A percentile compares a stretch with the other conserved stretches of the same genome.
These are phyloP conservation scores for Botrytis hyacinthi DNA, from an alignment of 2,329 filamentous ascomycete species.

Conservation along the genomic window DNA sequence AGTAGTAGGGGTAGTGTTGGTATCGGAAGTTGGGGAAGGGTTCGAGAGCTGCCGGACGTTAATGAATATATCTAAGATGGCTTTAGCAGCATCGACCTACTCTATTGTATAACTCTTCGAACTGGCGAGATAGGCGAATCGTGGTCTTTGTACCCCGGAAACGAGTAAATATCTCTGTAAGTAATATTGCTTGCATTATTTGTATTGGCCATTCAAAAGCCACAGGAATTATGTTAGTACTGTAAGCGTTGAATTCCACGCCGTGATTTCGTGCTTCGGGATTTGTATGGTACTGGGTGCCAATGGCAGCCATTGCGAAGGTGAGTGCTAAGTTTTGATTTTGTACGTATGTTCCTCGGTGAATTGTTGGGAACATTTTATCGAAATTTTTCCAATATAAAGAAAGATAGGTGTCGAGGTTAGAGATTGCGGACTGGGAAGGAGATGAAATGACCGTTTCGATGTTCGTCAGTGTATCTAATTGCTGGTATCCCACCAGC, in stretches of 20 bases:
- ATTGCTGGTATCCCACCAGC: conserved; percentile 27
- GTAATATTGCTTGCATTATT: conserved; percentile 38
- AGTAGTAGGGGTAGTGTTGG: neutral
- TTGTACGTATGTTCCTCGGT: conserved; percentile 33
- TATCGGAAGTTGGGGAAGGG: neutral
- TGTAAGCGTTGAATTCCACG: conserved; percentile 33
- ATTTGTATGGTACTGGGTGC: conserved; percentile 36
- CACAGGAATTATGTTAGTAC: conserved; percentile 32
- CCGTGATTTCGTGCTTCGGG: conserved; percentile 33
- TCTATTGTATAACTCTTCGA: conserved; percentile 34
- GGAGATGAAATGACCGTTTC: conserved; percentile 21
- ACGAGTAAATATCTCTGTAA: conserved; percentile 36
- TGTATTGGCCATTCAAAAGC: conserved; percentile 33
- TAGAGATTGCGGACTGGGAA: conserved; percentile 23
- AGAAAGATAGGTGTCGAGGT: conserved; percentile 33
- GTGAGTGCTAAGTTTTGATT: conserved; percentile 30
- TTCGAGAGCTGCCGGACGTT: conserved; percentile 8
- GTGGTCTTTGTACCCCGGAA: conserved; percentile 35
- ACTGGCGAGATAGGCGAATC: conserved; percentile 32
- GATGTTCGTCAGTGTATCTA: conserved; percentile 26
- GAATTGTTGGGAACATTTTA: conserved; percentile 33
- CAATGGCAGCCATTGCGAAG: conserved; percentile 37
- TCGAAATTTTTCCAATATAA: conserved; percentile 36
- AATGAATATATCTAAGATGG: neutral
- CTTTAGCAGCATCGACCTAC: conserved; percentile 28